A percentile compares a stretch with the other conserved stretches of the same genome.
Conservation (phyloP, 1,284 basidiomycete species). For the Hortiboletus rubellus region DNA sequence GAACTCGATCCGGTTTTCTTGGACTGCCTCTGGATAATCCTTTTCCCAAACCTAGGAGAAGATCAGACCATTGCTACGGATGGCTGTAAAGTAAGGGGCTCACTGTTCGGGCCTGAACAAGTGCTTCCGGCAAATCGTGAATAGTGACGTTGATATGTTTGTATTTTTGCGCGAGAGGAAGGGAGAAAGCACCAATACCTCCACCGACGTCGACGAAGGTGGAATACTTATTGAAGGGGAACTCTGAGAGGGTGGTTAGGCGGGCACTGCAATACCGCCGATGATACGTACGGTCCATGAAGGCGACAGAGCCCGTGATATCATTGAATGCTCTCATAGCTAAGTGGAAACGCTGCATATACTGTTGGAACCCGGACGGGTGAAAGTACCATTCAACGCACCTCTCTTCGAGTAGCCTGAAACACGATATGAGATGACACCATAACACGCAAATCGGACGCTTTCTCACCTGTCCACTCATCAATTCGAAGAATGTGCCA, state of each 20-base stretch:
- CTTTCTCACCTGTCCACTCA: conserved; percentile 18
- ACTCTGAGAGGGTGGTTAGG: conserved; percentile 17
- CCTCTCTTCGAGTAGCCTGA: conserved; percentile 22
- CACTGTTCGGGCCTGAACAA: conserved; percentile 28
- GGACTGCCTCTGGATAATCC: conserved; percentile 27
- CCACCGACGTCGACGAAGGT: conserved; percentile 34
- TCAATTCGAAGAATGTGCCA: conserved; percentile 30
- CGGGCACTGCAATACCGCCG: too few species aligned
- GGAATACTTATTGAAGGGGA: conserved; percentile 27
- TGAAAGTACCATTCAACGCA: neutral
- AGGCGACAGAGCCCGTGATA: conserved; percentile 28
- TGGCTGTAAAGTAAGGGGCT: neutral
- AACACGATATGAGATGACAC: neutral
- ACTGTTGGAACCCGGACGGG: neutral
- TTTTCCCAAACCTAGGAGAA: conserved; percentile 24
- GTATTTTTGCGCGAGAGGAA: conserved; percentile 25
- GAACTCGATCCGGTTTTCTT: conserved; percentile 28
- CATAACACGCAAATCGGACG: neutral
- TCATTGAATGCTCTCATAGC: conserved; percentile 26
- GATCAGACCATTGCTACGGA: neutral
- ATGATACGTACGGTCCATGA: conserved; percentile 22
- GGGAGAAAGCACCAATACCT: conserved; percentile 30
- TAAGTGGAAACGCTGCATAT: conserved; percentile 18
- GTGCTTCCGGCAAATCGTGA: conserved; percentile 30
- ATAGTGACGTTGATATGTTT: conserved; percentile 30